These are phyloP conservation scores for Massariosphaeria phaeospora DNA, from an alignment of 495 filamentous ascomycete genomes.

Conservation along the genomic window DNA sequence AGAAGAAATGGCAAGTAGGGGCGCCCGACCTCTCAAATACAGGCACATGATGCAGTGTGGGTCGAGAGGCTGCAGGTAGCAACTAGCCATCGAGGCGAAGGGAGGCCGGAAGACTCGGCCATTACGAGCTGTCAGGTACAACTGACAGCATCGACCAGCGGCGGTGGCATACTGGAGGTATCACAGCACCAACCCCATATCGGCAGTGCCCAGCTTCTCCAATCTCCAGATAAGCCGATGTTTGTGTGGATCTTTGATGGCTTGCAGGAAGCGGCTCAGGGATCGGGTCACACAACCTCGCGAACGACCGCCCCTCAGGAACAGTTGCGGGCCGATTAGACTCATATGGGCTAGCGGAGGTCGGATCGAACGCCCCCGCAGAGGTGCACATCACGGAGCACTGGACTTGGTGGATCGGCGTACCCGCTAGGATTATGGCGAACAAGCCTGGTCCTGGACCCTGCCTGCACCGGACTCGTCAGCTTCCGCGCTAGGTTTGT, in stretches of 20 bases:
- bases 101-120: not conserved
- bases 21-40: conserved; percentile 18
- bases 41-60: conserved; percentile 6
- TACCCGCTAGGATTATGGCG: not conserved
- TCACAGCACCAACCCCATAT: conserved; percentile 3
- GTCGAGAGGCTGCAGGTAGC: conserved; percentile 13
- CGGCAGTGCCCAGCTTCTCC: conserved; percentile 1
- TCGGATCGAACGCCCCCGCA: conserved; percentile 10
- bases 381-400: conserved; percentile 3
- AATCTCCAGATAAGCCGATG: too few relatives aligned
- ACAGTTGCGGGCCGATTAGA: conserved; percentile 5
- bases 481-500: conserved; percentile 20
- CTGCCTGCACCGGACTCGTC: conserved; percentile 1
- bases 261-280: conserved; percentile 16
- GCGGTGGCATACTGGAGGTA: conserved; percentile 4
- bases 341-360: not conserved
- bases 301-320: not conserved
- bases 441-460: not conserved
- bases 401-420: not conserved
- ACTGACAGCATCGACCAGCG: conserved; percentile 12
- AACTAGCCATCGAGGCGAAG: conserved; percentile 2
- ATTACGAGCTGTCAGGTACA: conserved; percentile 19
- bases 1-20: conserved; percentile 7
- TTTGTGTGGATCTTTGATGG: not conserved
- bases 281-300: conserved; percentile 7